Evolutionary conservation across 139 green algal genomes (phyloP), one percentile per base, ranked within the genome.

Genomic region (Ettlia oleoabundans): DNA sequence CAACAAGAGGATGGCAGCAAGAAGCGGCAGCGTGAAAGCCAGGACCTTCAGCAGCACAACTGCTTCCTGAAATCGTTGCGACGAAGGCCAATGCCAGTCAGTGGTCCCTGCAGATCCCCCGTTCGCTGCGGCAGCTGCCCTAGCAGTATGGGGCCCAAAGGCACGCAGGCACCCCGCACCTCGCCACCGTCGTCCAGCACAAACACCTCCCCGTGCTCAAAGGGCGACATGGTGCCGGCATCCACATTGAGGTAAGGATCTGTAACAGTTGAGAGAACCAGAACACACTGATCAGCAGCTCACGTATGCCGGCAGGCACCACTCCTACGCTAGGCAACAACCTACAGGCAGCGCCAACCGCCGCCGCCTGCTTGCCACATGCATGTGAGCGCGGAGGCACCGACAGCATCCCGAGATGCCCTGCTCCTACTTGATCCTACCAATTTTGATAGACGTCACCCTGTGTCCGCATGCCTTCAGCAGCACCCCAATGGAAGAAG

Each of bases 181-280:
- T 99, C 97, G 67, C 96, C 97, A 47, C 97, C 97, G 74, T 99
- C 97, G 82, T 99, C 97, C 41, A 99, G 90, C 55, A 99, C 97
- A 85, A 99, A 99, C 61, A 99, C 97, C 86, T 99, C 97, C 38
- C 97, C 97, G 82, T 99, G 97, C 90, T 99, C 97, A 86, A 99
- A 99, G 2, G 97, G 97, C 2, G 95, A 98, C 97, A 99, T 99
- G 6, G 97, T 99, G 32, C 97, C 97, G 41, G 97, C 97, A 88
- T 99, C 97, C 38, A 93, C 95, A 92, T 99, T 99, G n/a, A 99
- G 86, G 82, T 99, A 99, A 3, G 97, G 97, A 81, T 99, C 96
- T 98, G 92, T 81, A 66, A 58, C 47, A 58, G 47, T 10, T 15
- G 15, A 15, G 13, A 58, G 15, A 10, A 58, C 47, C 47, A 58